Evolutionary conservation across 179 eudicot species (phyloP).

Genomic region (Beta corolliflora): DNA sequence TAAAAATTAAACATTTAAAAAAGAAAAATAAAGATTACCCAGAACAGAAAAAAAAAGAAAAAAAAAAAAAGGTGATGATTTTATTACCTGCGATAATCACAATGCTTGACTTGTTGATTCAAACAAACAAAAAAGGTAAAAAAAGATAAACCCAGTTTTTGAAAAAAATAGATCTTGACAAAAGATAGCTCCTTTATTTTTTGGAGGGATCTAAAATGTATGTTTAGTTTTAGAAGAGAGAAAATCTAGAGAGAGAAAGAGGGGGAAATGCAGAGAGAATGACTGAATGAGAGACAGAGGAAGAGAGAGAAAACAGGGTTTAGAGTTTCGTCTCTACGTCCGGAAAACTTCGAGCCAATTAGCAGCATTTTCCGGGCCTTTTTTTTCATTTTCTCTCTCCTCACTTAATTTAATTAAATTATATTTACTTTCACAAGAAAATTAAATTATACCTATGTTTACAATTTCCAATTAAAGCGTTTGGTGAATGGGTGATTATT

Average conservation of each 20-base stretch:
- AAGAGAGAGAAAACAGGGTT: slow-evolving; percentile 33
- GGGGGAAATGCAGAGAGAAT: slow-evolving; percentile 15
- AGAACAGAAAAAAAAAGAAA: neutral
- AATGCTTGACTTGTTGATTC: slow-evolving; percentile 20
- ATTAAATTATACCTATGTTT: neutral
- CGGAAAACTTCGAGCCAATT: slow-evolving; percentile 36
- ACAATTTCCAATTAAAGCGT: slow-evolving; percentile 9
- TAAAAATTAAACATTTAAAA: neutral
- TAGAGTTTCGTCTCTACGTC: slow-evolving; percentile 15
- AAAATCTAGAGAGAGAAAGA: slow-evolving; percentile 20
- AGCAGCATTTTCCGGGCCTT: slow-evolving; percentile 29
- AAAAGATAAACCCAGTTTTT: slow-evolving; percentile 19
- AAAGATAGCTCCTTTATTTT: slow-evolving; percentile 18
- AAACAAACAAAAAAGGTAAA: slow-evolving; percentile 13
- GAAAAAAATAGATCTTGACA: slow-evolving; percentile 26
- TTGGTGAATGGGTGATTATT: slow-evolving; percentile 3
- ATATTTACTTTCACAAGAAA: neutral
- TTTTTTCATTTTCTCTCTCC: neutral
- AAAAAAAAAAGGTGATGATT: neutral
- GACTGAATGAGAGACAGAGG: slow-evolving; percentile 1
- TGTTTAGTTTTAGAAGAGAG: slow-evolving; percentile 7
- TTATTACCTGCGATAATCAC: slow-evolving; percentile 30
- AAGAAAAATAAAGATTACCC: neutral
- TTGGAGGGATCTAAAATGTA: slow-evolving; percentile 26
- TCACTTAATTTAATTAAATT: neutral